These are phyloP conservation scores for Debaryomycetaceae sp. DNA, from an alignment of 1,139 yeast genomes.

Conservation along the genomic window DNA sequence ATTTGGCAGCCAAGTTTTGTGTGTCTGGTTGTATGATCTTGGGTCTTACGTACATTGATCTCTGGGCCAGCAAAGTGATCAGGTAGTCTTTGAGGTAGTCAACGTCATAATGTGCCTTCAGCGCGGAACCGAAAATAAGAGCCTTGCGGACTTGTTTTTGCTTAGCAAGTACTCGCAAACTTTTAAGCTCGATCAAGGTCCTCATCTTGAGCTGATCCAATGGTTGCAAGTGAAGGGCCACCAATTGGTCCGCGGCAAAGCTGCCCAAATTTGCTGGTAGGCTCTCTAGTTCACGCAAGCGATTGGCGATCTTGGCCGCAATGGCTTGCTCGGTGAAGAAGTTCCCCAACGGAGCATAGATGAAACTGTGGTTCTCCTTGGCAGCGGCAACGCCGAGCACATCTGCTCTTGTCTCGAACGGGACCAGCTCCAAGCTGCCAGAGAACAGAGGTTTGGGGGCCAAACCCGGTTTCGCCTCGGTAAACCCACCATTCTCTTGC, in stretches of 20 bases:
- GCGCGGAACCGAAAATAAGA: conserved; percentile 61
- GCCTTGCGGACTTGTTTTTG: conserved; percentile 83
- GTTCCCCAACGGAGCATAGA: conserved; percentile 30
- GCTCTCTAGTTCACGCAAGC: conserved; percentile 71
- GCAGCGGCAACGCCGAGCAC: conserved; percentile 29
- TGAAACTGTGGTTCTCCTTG: conserved; percentile 17
- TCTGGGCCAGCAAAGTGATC: conserved; percentile 52
- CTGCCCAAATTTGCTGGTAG: conserved; percentile 77
- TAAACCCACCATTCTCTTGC: conserved; percentile 1
- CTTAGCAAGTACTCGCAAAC: conserved; percentile 71
- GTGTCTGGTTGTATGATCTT: conserved; percentile 54
- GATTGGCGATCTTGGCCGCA: conserved; percentile 54
- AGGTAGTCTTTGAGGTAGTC: conserved; percentile 47
- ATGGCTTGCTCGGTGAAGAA: conserved; percentile 48
- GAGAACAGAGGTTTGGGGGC: background rate
- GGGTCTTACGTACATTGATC: conserved; percentile 64
- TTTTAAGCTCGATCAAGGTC: conserved; percentile 77
- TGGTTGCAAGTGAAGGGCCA: conserved; percentile 12
- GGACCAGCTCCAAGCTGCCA: conserved; percentile 4
- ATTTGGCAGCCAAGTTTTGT: conserved; percentile 31
- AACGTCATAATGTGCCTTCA: conserved; percentile 53
- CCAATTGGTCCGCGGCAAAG: conserved; percentile 27
- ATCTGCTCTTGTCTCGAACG: conserved; percentile 26
- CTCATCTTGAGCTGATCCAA: conserved; percentile 52
- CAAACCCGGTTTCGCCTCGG: conserved; percentile 1